Evolutionary conservation across 2,329 filamentous ascomycete species (phyloP).

Genomic region (Paecilomyces variotii): DNA sequence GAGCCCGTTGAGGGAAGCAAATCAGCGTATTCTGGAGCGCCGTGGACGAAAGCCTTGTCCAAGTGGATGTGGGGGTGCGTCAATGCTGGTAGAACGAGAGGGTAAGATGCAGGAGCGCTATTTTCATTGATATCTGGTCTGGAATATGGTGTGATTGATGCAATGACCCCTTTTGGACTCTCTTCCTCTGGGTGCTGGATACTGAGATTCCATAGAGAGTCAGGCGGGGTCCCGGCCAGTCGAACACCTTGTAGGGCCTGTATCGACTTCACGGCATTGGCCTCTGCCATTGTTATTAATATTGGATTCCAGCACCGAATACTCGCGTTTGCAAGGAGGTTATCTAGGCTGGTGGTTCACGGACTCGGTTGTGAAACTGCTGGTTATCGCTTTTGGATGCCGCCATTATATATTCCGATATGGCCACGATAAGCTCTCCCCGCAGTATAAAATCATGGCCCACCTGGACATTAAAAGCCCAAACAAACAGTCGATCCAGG

Average conservation of each 20-base stretch:
- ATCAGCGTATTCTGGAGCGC: slow-evolving; percentile 43
- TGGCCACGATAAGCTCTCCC: background rate
- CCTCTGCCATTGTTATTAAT: slow-evolving; percentile 6
- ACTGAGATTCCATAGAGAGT: slow-evolving; percentile 26
- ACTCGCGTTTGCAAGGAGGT: background rate
- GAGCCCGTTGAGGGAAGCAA: slow-evolving; percentile 52
- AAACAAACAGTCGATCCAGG: too few species aligned
- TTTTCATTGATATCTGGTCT: slow-evolving; percentile 5
- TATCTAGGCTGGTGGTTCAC: background rate
- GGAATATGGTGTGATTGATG: slow-evolving; percentile 16
- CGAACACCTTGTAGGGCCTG: slow-evolving; percentile 18
- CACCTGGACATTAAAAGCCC: background rate
- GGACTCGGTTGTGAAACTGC: background rate
- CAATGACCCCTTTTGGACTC: slow-evolving; percentile 14
- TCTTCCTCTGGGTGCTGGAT: slow-evolving; percentile 7
- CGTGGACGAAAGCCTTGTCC: slow-evolving; percentile 44
- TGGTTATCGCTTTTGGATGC: background rate
- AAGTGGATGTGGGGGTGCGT: slow-evolving; percentile 69
- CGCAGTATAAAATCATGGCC: background rate
- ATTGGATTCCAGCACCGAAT: background rate
- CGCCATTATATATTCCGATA: background rate
- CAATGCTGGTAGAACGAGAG: slow-evolving; percentile 45
- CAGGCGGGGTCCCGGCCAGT: slow-evolving; percentile 17
- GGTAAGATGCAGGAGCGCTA: slow-evolving; percentile 4
- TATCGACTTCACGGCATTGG: slow-evolving; percentile 7